Conservation (phyloP, 2,329 filamentous ascomycete species). For the Taxawa tesnikishii region DNA sequence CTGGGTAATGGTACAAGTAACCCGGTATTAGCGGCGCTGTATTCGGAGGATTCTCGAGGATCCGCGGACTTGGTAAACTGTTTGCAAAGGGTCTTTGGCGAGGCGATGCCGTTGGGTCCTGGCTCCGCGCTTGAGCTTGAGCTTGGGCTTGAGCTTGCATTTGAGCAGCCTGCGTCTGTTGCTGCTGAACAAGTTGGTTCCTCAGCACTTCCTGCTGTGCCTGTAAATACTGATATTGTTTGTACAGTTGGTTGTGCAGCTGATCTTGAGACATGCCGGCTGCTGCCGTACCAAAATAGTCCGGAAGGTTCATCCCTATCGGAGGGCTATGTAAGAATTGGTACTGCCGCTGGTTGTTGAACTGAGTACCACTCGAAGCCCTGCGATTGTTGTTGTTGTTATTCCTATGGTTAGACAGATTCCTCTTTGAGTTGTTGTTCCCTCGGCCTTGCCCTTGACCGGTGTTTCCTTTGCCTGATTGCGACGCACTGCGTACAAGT, state of each 20-base stretch:
- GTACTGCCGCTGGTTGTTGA: constrained; percentile 23
- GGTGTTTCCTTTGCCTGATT: constrained; percentile 35
- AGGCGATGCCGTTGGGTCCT: constrained; percentile 26
- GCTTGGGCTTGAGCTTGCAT: constrained; percentile 19
- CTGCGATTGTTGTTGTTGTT: constrained; percentile 39
- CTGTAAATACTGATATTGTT: constrained; percentile 29
- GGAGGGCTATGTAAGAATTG: constrained; percentile 30
- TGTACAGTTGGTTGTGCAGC: constrained; percentile 35
- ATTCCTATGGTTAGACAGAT: constrained; percentile 34
- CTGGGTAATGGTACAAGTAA: constrained; percentile 34
- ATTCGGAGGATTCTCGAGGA: constrained; percentile 18
- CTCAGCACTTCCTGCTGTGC: constrained; percentile 22
- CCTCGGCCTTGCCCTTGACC: constrained; percentile 10
- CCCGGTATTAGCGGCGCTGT: constrained; percentile 25
- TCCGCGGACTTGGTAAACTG: constrained; percentile 17
- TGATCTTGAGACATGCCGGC: constrained; percentile 23
- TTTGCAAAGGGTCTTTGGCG: constrained; percentile 19
- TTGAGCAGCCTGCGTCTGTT: constrained; percentile 17
- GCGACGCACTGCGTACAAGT: constrained; percentile 35
- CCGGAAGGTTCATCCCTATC: constrained; percentile 22
- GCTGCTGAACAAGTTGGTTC: constrained; percentile 31
- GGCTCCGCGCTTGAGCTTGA: constrained; percentile 21
- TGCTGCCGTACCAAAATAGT: constrained; percentile 27
- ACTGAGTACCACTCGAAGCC: constrained; percentile 44
- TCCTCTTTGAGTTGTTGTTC: constrained; percentile 29